Evolutionary conservation across 1,284 basidiomycete genomes (phyloP).

Genomic region (Ceratobasidium theobromae): DNA sequence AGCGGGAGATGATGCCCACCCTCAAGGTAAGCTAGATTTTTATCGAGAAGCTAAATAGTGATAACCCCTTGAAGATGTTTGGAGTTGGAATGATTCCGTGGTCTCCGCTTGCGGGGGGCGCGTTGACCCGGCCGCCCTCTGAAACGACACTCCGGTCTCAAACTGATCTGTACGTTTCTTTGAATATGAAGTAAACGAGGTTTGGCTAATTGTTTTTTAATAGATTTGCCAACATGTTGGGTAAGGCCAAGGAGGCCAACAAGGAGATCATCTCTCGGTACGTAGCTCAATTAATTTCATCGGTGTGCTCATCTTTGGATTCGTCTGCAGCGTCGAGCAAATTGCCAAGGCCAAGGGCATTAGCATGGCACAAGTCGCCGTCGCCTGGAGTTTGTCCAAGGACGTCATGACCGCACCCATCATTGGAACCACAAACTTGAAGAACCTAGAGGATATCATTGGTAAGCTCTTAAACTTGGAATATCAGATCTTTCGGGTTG

Average conservation of each 20-base stretch:
- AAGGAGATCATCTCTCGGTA: slow-evolving; percentile 40
- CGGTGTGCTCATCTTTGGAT: not conserved
- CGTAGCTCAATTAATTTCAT: slow-evolving; percentile 2
- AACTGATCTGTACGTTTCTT: slow-evolving; percentile 43
- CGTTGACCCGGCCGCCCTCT: slow-evolving; percentile 48
- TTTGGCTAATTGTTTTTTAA: not conserved
- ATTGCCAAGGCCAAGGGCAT: slow-evolving; percentile 36
- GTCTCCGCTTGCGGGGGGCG: slow-evolving; percentile 54
- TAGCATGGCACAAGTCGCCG: slow-evolving; percentile 15
- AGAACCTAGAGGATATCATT: slow-evolving; percentile 54
- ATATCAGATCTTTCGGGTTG: not conserved
- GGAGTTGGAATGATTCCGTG: slow-evolving; percentile 53
- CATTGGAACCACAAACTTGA: slow-evolving; percentile 55
- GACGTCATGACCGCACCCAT: slow-evolving; percentile 53
- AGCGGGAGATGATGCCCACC: slow-evolving; percentile 34
- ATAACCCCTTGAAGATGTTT: slow-evolving; percentile 39
- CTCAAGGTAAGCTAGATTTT: slow-evolving; percentile 10
- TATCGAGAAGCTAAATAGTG: not conserved
- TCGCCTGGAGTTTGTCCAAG: slow-evolving; percentile 30
- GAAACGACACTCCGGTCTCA: slow-evolving; percentile 44
- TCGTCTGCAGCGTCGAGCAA: slow-evolving; percentile 33
- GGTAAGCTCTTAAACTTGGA: not conserved
- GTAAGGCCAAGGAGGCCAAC: slow-evolving; percentile 13
- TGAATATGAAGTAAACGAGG: not conserved
- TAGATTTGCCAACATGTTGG: not conserved